Conservation (phyloP, 768 basidiomycete species). For the Amanita inopinata region DNA sequence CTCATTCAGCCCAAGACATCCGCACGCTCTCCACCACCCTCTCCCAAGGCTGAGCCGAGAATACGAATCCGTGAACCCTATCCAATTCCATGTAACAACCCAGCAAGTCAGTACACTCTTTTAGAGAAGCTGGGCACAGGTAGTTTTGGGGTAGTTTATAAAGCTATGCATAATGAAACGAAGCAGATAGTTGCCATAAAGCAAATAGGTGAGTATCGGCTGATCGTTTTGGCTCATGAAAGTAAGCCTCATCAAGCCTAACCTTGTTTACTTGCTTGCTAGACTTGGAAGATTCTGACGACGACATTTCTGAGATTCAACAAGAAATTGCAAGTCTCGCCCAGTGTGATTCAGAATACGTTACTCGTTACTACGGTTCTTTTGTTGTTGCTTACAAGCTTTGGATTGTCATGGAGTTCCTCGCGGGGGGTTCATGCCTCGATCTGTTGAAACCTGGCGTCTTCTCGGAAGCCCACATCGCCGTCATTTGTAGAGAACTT, state of each 20-base stretch:
- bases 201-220: constrained; percentile 67
- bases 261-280: constrained; percentile 9
- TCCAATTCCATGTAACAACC: constrained; percentile 69
- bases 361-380: constrained; percentile 93
- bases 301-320: constrained; percentile 98
- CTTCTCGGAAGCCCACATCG: constrained; percentile 91
- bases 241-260: constrained; percentile 6
- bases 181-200: constrained; percentile 96
- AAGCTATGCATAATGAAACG: constrained; percentile 90
- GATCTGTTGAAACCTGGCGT: constrained; percentile 89
- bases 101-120: constrained; percentile 84
- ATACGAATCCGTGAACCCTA: constrained; percentile 43
- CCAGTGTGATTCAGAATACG: constrained; percentile 92
- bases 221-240: not conserved
- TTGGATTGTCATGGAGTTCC: constrained; percentile 99
- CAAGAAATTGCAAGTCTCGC: constrained; percentile 96
- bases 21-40: constrained; percentile 39
- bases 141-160: constrained; percentile 95
- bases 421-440: constrained; percentile 96
- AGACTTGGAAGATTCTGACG: constrained; percentile 98
- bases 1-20: constrained; percentile 29
- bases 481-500: constrained; percentile 89
- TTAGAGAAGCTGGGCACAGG: constrained; percentile 96
- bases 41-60: constrained; percentile 36
- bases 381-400: constrained; percentile 96